Conservation (phyloP, 169 alveolate species). For the Cryptosporidium canis region DNA sequence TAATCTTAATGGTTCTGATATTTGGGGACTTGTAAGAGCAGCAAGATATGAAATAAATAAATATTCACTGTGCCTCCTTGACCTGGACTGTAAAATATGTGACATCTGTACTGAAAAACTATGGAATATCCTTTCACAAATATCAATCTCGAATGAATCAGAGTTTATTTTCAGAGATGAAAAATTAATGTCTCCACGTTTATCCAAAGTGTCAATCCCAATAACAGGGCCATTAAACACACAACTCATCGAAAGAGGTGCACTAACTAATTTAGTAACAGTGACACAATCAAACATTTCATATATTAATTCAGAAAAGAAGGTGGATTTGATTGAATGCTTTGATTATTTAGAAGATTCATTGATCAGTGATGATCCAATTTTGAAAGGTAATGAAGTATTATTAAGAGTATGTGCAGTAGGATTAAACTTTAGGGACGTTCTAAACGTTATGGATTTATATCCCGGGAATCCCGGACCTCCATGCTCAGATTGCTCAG, state of each 20-base stretch:
- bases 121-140: neutral
- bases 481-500: constrained; percentile 70
- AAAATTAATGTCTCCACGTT: constrained; percentile 10
- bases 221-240: constrained; percentile 22
- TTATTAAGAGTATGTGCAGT: constrained; percentile 77
- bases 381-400: constrained; percentile 50
- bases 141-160: constrained; percentile 19
- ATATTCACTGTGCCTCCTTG: constrained; percentile 12
- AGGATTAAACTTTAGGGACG: constrained; percentile 79
- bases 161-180: constrained; percentile 25
- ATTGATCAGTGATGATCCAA: neutral
- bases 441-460: constrained; percentile 74
- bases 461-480: constrained; percentile 71
- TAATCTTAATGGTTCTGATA: constrained; percentile 40
- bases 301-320: constrained; percentile 6
- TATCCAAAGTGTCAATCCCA: neutral
- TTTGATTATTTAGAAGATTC: constrained; percentile 2
- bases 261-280: constrained; percentile 37
- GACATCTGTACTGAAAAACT: neutral
- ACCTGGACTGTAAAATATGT: neutral
- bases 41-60: constrained; percentile 39
- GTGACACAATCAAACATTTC: neutral
- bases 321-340: neutral
- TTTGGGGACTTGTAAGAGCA: constrained; percentile 62
- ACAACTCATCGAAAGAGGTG: constrained; percentile 50